A percentile compares a stretch with the other conserved stretches of the same genome.
Evolutionary conservation across 1,139 yeast species (phyloP).

Genomic region (Hyphopichia wangnamkhiaoensis): DNA sequence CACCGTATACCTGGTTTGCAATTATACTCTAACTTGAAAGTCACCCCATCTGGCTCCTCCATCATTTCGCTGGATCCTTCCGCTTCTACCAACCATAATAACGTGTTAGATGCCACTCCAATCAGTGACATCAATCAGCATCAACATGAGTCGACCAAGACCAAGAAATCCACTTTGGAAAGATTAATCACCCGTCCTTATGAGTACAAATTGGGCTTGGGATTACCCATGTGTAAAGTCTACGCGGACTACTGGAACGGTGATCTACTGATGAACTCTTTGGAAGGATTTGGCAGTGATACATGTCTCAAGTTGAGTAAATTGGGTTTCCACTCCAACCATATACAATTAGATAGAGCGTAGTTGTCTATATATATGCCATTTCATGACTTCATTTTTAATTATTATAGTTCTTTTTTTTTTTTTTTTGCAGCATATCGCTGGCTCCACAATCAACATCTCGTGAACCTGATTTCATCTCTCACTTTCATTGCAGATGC

Average conservation of each 20-base stretch:
- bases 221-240: constrained; percentile 86
- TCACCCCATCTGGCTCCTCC: constrained; percentile 42
- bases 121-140: constrained; percentile 41
- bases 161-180: constrained; percentile 39
- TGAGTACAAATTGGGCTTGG: constrained; percentile 75
- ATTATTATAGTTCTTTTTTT: not conserved
- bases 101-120: constrained; percentile 30
- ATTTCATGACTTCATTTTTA: not conserved
- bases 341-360: constrained; percentile 74
- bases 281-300: constrained; percentile 92
- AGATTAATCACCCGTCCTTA: constrained; percentile 69
- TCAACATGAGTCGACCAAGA: constrained; percentile 20
- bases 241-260: constrained; percentile 98
- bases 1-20: constrained; percentile 66
- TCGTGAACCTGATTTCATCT: no score
- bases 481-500: no score
- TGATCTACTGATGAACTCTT: constrained; percentile 72
- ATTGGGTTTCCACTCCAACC: constrained; percentile 67
- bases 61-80: constrained; percentile 19
- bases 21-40: constrained; percentile 41
- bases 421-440: no score
- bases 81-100: constrained; percentile 11
- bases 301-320: constrained; percentile 78
- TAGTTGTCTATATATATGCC: constrained; percentile 18
- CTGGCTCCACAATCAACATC: no score